Conservation (phyloP, 73 alveolate genomes). For the Symbiodinium pilosum region DNA sequence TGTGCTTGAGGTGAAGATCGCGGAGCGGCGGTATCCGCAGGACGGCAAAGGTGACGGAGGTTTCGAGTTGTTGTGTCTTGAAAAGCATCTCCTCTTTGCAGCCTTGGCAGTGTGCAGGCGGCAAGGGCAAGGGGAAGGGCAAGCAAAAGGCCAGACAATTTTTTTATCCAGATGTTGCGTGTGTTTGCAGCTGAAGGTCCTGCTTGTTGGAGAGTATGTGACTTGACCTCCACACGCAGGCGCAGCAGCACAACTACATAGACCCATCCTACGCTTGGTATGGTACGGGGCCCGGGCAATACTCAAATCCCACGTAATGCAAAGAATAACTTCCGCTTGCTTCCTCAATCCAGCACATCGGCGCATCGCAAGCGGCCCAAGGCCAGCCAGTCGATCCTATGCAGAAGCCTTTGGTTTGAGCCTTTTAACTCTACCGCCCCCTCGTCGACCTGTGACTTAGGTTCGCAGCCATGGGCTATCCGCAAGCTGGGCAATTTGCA, state of each 20-base stretch:
- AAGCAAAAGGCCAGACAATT: slow-evolving; percentile 48
- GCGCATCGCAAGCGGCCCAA: neutral
- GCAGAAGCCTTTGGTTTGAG: neutral
- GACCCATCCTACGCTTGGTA: slow-evolving; percentile 7
- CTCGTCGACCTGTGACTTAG: neutral
- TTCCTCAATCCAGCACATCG: neutral
- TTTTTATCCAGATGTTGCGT: too few relatives aligned
- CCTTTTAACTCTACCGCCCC: too few relatives aligned
- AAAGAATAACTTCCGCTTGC: too few relatives aligned
- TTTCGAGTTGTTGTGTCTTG: neutral
- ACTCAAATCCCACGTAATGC: neutral
- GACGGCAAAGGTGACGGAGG: slow-evolving; percentile 60
- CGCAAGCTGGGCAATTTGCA: neutral
- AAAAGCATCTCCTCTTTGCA: too few relatives aligned
- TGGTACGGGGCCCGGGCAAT: neutral
- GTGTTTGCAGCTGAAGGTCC: neutral
- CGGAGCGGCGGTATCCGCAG: slow-evolving; percentile 29
- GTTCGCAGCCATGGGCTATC: slow-evolving; percentile 31
- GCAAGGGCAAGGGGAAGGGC: slow-evolving; percentile 85
- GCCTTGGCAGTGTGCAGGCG: neutral
- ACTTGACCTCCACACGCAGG: neutral
- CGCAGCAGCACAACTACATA: neutral
- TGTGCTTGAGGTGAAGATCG: slow-evolving; percentile 27
- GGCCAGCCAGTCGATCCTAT: neutral
- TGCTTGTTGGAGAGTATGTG: neutral